phyloP scores from a whole-genome alignment of 495 filamentous ascomycete species.

The Penicillium manginii region DNA sequence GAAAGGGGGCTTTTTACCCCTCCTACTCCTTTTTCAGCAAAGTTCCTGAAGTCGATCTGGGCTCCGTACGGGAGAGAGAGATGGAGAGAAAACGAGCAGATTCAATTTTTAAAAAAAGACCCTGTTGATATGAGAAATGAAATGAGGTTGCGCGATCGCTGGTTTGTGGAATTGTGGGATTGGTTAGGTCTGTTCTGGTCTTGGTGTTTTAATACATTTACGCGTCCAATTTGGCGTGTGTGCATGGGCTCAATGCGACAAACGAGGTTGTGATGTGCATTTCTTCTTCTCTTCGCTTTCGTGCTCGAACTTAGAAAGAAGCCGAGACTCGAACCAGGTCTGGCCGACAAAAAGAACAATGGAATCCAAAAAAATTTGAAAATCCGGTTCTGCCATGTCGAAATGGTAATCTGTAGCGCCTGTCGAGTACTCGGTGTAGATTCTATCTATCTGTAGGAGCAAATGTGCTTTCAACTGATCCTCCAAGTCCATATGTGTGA shows the following conservation, averaged over 20 bases:
- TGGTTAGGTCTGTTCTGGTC: constrained; percentile 25
- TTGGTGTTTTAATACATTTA: constrained; percentile 39
- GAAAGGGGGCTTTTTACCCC: no score
- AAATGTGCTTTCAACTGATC: no score
- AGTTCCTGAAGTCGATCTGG: constrained; percentile 31
- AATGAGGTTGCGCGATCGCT: constrained; percentile 37
- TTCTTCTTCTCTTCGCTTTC: constrained; percentile 16
- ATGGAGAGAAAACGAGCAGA: constrained; percentile 35
- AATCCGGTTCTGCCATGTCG: constrained; percentile 29
- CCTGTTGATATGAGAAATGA: constrained; percentile 39
- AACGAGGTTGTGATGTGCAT: constrained; percentile 40
- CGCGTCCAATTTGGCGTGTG: constrained; percentile 32
- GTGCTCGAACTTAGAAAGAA: constrained; percentile 18
- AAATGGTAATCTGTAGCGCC: constrained; percentile 9
- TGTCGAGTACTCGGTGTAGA: not conserved
- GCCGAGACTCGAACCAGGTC: constrained; percentile 22
- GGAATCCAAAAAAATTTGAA: constrained; percentile 35
- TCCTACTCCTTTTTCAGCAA: not conserved
- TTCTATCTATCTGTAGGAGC: no score
- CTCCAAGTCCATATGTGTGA: no score
- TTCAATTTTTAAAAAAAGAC: constrained; percentile 23
- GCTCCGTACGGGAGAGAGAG: constrained; percentile 36
- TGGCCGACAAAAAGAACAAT: constrained; percentile 32
- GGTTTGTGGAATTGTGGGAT: constrained; percentile 32
- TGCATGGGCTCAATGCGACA: constrained; percentile 42